Base-by-base conservation (phyloP, 768 basidiomycete genomes). In the Tylopilus cervinicoccineus region DNA sequence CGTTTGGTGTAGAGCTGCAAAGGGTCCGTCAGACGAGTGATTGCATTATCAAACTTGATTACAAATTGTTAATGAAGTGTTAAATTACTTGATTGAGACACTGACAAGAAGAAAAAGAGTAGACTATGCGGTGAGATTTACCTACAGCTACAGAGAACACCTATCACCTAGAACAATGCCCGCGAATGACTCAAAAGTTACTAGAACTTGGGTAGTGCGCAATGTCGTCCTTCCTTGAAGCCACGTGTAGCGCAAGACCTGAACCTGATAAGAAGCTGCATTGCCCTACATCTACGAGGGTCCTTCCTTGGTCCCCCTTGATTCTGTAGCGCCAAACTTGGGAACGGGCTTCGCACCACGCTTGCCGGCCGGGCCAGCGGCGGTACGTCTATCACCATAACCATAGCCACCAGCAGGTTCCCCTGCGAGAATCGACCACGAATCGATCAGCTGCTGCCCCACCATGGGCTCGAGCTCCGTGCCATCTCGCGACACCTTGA, bases 391-490 rank as follows among this genome's bases (percentile, higher is more conserved):
- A 19, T 17, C 34, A 17, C 43, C 38, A 8, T 31, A 7, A 22
- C 31, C 20, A 12, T 22, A 10, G 16, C 16, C 47, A 19, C 27
- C 45, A 5, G 17, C 31, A 16, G 36, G 57, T 19, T 58, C 54
- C 47, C 55, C 36, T 51, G 55, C 61, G 17, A 76, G 66, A 38
- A 52, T 63, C 34, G 70, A 64, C 89, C 89, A 93, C 55, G 88
- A 84, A 6, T 82, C 80, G 47, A 93, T 45, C 32, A 93, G 65
- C 53, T 67, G 72, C 56, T 80, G 75, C 22, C 88, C 89, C 13
- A 89, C 78, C 2, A 59, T 60, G 3, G 93, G 92, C 63, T 97
- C 94, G 17, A 98, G 64, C 63, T 97, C 94, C 2, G 93, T 96
- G 16, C 94, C 94, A 62, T 94, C 91, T 40, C 89, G 74, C 12